Base-by-base conservation (phyloP, 495 filamentous ascomycete genomes). In the Cladorrhinum samala region DNA sequence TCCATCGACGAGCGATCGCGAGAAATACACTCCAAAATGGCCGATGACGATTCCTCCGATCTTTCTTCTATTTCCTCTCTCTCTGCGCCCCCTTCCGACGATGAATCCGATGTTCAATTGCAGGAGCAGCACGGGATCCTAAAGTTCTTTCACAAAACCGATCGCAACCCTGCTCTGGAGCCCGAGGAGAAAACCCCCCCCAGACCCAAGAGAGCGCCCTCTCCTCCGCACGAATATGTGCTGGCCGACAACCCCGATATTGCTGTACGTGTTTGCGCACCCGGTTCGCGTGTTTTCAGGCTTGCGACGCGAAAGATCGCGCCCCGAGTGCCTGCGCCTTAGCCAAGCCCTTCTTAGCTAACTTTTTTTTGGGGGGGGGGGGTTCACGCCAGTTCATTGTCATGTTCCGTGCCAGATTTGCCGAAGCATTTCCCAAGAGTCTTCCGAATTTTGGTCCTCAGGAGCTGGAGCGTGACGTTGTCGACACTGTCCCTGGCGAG, bases 321-420 rank as follows among this genome's bases (percentile, higher is more conserved):
- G 70, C 70, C 54, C 13, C 44, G 60, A 21, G 52, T 62, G 42
- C 18, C 42, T 25, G 42, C 19, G 42, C 56, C 61, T 69, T 68
- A 64, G 51, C 50, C 50, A 50, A 56, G 39, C 49, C 68, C 60
- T 62, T 64, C 9, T 49, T 54, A 60, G 61, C 66, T 58, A 46
- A 59, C 46, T 51, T 60, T 51, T 58, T 40, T 49, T 52, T n/a
- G n/a, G n/a, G n/a, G n/a, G n/a, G n/a, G n/a, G n/a, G n/a, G n/a
- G 4, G 44, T 66, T 62, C 45, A 51, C 20, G 47, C 38, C 69
- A 96, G 91, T 95, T 98, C 69, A 89, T 98, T 69, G 88, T 96
- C 59, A 96, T 91, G 89, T 98, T 96, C 69, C 86, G 92, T 66
- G 83, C 88, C 70, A 88, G 93, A 62, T 97, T 97, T 67, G 83